phyloP scores from a whole-genome alignment of 495 filamentous ascomycete genomes.

The Neurospora intermedia region DNA sequence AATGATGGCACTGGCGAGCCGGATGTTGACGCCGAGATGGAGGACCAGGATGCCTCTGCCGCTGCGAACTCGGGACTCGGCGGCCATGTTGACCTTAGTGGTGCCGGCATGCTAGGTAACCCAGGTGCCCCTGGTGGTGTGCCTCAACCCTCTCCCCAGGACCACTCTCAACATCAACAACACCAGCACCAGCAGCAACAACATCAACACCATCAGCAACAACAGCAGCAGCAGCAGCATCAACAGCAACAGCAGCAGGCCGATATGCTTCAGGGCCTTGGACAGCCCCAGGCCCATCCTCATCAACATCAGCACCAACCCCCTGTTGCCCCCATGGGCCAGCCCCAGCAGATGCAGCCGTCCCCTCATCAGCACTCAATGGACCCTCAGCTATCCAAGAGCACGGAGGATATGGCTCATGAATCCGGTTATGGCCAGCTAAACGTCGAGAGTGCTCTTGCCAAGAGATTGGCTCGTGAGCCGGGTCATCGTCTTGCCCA shows the following conservation, averaged over 20 bases:
- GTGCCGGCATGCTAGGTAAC: slow-evolving; percentile 23
- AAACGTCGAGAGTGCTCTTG: slow-evolving; percentile 35
- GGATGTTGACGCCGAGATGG: slow-evolving; percentile 22
- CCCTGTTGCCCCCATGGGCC: slow-evolving; percentile 12
- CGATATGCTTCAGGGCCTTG: neutral
- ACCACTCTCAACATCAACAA: slow-evolving; percentile 14
- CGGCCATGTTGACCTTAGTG: slow-evolving; percentile 20
- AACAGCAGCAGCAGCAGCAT: slow-evolving; percentile 13
- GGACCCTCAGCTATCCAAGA: slow-evolving; percentile 21
- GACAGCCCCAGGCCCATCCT: slow-evolving; percentile 5
- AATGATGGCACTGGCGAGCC: slow-evolving; percentile 20
- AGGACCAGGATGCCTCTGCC: slow-evolving; percentile 15
- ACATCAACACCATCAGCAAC: slow-evolving; percentile 1
- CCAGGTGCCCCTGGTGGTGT: slow-evolving; percentile 1
- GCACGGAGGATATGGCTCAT: slow-evolving; percentile 30
- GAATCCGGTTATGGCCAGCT: slow-evolving; percentile 32
- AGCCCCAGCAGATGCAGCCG: slow-evolving; percentile 18
- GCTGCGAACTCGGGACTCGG: slow-evolving; percentile 12
- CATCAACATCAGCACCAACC: slow-evolving; percentile 18
- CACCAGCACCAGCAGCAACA: slow-evolving; percentile 5
- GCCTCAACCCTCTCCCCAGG: slow-evolving; percentile 9
- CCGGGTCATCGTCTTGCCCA: slow-evolving; percentile 33
- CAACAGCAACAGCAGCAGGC: slow-evolving; percentile 13
- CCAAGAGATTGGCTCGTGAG: slow-evolving; percentile 34
- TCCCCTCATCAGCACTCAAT: slow-evolving; percentile 21